phyloP scores from a whole-genome alignment of 2,329 filamentous ascomycete genomes.

The Trichoderma oligosporum region DNA sequence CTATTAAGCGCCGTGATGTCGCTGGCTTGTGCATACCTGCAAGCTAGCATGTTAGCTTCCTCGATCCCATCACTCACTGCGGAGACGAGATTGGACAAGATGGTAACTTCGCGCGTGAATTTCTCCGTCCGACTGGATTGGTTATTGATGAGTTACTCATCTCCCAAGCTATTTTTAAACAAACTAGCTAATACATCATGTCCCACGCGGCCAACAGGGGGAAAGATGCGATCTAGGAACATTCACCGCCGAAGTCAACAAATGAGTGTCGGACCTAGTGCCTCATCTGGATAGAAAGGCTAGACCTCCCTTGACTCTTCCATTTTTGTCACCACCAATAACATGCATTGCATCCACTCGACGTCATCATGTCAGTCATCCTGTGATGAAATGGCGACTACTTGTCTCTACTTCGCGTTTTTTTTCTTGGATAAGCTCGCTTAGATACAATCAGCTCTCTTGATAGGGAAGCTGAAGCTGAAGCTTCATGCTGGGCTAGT shows the following conservation, averaged over 20 bases:
- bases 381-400: not conserved
- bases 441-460: not conserved
- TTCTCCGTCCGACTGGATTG: conserved; percentile 6
- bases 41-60: conserved; percentile 14
- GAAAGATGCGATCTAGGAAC: conserved; percentile 9
- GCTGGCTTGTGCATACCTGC: conserved; percentile 12
- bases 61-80: conserved; percentile 10
- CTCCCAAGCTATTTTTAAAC: conserved; percentile 13
- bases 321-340: conserved; percentile 12
- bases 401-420: not conserved
- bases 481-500: not conserved
- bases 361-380: conserved; percentile 8
- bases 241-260: conserved; percentile 15
- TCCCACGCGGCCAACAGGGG: conserved; percentile 8
- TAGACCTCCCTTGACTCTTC: conserved; percentile 2
- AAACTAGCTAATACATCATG: conserved; percentile 9
- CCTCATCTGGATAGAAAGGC: conserved; percentile 10
- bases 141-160: conserved; percentile 9
- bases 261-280: conserved; percentile 7
- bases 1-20: conserved; percentile 19
- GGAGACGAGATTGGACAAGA: conserved; percentile 9
- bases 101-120: not conserved
- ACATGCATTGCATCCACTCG: conserved; percentile 7
- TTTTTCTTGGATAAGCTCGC: not conserved
- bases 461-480: conserved; percentile 6